Percentiles rank a stretch among this genome's conserved stretches.
Conservation (phyloP, 2,329 filamentous ascomycete genomes). For the Fusarium aywerte region DNA sequence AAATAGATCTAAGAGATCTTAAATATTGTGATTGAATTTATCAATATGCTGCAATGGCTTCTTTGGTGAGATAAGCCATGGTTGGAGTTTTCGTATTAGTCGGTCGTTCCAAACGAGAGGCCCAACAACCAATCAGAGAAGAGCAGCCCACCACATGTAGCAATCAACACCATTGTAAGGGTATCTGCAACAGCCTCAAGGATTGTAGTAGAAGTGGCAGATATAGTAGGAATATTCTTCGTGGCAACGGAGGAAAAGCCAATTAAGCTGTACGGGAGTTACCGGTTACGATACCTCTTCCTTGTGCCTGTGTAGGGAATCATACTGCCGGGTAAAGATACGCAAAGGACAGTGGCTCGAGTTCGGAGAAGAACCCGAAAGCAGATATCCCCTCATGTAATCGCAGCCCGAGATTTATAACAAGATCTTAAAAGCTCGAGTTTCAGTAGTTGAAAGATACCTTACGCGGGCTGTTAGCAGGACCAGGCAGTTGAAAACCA, state of each 20-base stretch:
- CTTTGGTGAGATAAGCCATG: constrained; percentile 5
- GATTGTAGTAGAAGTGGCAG: constrained; percentile 9
- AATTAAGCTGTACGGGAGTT: constrained; percentile 29
- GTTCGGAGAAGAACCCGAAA: neutral
- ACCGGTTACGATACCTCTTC: neutral
- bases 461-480: too few relatives aligned
- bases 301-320: neutral
- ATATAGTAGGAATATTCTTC: neutral
- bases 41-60: neutral
- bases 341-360: neutral
- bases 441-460: too few relatives aligned
- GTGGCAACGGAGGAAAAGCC: neutral
- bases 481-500: too few relatives aligned
- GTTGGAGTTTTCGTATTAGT: constrained; percentile 33
- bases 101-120: constrained; percentile 21
- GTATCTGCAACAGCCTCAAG: neutral
- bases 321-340: neutral
- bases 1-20: rapidly evolving
- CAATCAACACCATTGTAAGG: constrained; percentile 35
- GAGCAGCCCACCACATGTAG: constrained; percentile 43
- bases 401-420: neutral
- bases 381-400: neutral
- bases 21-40: neutral
- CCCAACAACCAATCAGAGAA: constrained; percentile 36
- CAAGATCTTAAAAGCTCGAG: too few relatives aligned